A percentile compares a stretch with the other conserved stretches of the same genome.
Evolutionary conservation across 2,329 filamentous ascomycete species (phyloP).

Genomic region (Claviceps arundinis): DNA sequence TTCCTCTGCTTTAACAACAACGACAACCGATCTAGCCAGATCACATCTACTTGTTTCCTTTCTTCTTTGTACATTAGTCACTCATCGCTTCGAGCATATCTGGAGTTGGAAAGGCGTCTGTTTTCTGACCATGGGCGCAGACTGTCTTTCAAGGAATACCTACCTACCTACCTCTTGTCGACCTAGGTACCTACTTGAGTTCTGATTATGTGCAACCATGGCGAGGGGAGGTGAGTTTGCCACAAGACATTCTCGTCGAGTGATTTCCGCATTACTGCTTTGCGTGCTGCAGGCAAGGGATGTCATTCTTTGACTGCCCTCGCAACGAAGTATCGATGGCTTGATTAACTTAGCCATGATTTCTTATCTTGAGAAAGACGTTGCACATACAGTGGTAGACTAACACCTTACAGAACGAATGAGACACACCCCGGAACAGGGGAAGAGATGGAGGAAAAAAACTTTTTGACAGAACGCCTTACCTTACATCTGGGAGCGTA

Average conservation of each 20-base stretch:
- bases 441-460: neutral
- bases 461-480: neutral
- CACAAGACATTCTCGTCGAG: no score
- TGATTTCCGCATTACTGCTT: no score
- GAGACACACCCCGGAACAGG: neutral
- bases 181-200: neutral
- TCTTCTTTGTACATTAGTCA: neutral
- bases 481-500: neutral
- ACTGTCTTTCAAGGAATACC: no score
- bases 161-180: no score
- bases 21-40: neutral
- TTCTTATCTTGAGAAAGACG: no score
- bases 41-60: neutral
- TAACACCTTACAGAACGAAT: no score
- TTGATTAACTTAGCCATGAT: neutral
- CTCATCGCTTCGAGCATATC: neutral
- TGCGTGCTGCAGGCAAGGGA: no score
- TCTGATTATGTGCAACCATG: neutral
- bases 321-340: neutral
- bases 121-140: neutral
- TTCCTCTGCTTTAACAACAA: neutral
- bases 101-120: neutral
- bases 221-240: no score
- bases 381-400: no score
- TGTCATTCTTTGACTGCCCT: no score